Conservation (phyloP, 441 rosid species). For the Populus hybrid region DNA sequence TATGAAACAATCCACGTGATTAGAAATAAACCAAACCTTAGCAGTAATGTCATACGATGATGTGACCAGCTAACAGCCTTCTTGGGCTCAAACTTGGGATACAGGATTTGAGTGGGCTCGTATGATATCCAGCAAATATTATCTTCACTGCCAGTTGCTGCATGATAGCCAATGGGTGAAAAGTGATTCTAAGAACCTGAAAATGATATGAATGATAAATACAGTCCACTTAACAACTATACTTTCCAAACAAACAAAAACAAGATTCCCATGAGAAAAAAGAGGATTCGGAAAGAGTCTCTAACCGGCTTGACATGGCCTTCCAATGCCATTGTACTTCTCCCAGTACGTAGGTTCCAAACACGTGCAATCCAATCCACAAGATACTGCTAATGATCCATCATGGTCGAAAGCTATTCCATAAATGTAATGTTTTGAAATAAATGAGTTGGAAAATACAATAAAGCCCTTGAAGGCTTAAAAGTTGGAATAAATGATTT, state of each 20-base stretch:
- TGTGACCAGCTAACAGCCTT: conserved; percentile 82
- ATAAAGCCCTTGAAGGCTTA: too few species aligned
- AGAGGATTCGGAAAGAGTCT: not conserved
- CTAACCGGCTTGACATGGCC: conserved; percentile 93
- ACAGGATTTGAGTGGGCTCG: conserved; percentile 90
- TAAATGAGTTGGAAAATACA: too few species aligned
- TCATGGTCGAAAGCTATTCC: conserved; percentile 88
- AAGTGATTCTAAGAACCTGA: conserved; percentile 78
- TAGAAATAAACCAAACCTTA: conserved; percentile 47
- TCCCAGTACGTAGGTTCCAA: conserved; percentile 95
- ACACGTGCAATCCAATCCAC: conserved; percentile 88
- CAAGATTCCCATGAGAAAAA: not conserved
- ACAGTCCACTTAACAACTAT: conserved; percentile 6
- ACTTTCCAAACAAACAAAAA: not conserved
- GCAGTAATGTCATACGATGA: conserved; percentile 87
- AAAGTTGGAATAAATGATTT: too few species aligned
- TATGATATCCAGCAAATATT: conserved; percentile 81
- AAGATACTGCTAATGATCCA: conserved; percentile 86
- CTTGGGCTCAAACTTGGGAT: conserved; percentile 96
- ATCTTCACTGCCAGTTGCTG: conserved; percentile 95
- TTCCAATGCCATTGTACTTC: conserved; percentile 77
- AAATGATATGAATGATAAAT: conserved; percentile 19
- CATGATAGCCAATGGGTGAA: conserved; percentile 92
- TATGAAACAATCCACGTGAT: not conserved
- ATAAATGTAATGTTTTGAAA: too few species aligned